A percentile compares a stretch with the other conserved stretches of the same genome.
Evolutionary conservation across 2,329 filamentous ascomycete genomes (phyloP).

Genomic region (Pseudocercospora ulei): DNA sequence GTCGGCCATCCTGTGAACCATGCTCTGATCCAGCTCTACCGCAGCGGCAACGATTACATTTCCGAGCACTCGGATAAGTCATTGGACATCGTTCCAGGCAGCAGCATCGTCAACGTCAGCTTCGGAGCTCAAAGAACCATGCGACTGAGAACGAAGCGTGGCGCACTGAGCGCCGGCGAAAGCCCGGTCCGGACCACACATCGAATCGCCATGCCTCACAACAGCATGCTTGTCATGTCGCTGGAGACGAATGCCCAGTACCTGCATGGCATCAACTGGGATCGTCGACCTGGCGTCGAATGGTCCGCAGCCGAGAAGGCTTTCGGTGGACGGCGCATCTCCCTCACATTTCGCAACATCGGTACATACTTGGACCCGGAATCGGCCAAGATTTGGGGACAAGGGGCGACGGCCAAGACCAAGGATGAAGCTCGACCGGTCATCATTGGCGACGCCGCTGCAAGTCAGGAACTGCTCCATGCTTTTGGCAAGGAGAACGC

Average conservation of each 20-base stretch:
- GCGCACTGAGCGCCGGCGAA: slow-evolving; percentile 8
- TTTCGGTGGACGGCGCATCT: slow-evolving; percentile 69
- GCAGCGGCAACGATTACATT: slow-evolving; percentile 81
- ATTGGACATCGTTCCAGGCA: slow-evolving; percentile 70
- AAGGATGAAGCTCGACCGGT: slow-evolving; percentile 52
- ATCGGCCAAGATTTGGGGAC: slow-evolving; percentile 72
- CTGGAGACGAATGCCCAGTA: slow-evolving; percentile 71
- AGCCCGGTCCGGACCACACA: slow-evolving; percentile 45
- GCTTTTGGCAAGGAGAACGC: slow-evolving; percentile 85
- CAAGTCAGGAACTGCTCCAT: slow-evolving; percentile 59
- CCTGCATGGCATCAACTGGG: slow-evolving; percentile 84
- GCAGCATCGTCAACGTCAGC: slow-evolving; percentile 84
- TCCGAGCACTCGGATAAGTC: slow-evolving; percentile 97
- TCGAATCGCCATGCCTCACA: slow-evolving; percentile 69
- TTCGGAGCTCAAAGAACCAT: slow-evolving; percentile 87
- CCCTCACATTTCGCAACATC: slow-evolving; percentile 81
- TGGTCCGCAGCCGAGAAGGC: slow-evolving; percentile 62
- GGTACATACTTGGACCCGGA: slow-evolving; percentile 67
- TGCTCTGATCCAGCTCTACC: slow-evolving; percentile 84
- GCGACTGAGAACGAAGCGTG: slow-evolving; percentile 74
- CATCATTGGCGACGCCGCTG: slow-evolving; percentile 57
- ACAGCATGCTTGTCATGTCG: slow-evolving; percentile 78
- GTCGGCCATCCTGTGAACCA: slow-evolving; percentile 81
- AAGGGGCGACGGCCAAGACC: slow-evolving; percentile 67
- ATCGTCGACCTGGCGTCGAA: slow-evolving; percentile 61